Conservation (phyloP, 2,329 filamentous ascomycete genomes). For the Tolypocladium cylindrosporum region DNA sequence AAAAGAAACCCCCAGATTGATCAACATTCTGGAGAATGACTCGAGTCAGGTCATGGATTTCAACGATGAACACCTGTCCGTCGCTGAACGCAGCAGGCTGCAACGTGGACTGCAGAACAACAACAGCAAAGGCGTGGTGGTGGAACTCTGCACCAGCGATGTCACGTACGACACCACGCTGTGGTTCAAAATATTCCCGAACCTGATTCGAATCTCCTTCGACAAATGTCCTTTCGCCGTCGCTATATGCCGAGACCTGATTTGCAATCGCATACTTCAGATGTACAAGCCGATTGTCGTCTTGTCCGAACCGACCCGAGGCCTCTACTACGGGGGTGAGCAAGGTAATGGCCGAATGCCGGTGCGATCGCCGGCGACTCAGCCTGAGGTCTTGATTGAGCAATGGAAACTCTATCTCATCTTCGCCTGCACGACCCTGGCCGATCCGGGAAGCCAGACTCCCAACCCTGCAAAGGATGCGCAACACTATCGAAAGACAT, state of each 20-base stretch:
- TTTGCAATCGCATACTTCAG: conserved; percentile 84
- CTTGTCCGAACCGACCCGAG: conserved; percentile 63
- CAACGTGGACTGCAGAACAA: conserved; percentile 82
- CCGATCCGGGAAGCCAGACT: conserved; percentile 59
- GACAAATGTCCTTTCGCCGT: conserved; percentile 88
- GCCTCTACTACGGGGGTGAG: conserved; percentile 53
- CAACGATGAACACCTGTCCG: conserved; percentile 81
- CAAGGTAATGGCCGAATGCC: conserved; percentile 41
- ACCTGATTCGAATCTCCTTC: conserved; percentile 81
- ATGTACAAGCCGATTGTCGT: conserved; percentile 81
- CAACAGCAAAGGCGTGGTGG: conserved; percentile 73
- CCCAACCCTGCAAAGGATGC: conserved; percentile 34
- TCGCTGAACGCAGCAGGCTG: conserved; percentile 84
- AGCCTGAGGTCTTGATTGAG: conserved; percentile 82
- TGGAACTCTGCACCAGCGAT: conserved; percentile 92
- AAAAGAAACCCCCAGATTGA: conserved; percentile 63
- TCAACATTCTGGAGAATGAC: conserved; percentile 85
- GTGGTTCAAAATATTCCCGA: conserved; percentile 98
- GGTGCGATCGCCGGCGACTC: conserved; percentile 53
- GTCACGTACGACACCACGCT: conserved; percentile 88
- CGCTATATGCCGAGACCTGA: conserved; percentile 79
- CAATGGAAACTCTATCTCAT: conserved; percentile 98
- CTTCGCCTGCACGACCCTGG: conserved; percentile 92
- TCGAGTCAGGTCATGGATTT: conserved; percentile 83
- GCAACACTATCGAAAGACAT: conserved; percentile 75